These are phyloP conservation scores for Pholiota molesta DNA, from an alignment of 768 basidiomycete species.

Conservation along the genomic window DNA sequence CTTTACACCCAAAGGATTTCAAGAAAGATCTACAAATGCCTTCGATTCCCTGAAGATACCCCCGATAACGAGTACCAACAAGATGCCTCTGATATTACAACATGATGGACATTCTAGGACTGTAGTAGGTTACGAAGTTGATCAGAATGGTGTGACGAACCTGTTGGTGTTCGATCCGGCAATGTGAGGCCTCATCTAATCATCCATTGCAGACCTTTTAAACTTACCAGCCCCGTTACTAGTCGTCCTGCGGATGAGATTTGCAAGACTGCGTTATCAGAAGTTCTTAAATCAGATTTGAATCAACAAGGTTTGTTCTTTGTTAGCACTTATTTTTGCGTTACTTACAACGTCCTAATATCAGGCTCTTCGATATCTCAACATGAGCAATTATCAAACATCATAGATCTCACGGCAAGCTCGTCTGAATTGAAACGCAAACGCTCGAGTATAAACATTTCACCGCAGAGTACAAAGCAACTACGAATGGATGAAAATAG, in stretches of 20 bases:
- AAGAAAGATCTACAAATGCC: slow-evolving; percentile 35
- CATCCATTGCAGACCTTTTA: not conserved
- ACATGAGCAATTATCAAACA: not conserved
- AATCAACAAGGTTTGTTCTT: slow-evolving; percentile 4
- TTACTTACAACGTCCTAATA: not conserved
- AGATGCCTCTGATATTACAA: slow-evolving; percentile 84
- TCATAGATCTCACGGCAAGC: not conserved
- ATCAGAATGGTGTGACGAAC: slow-evolving; percentile 55
- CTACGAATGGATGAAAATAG: slow-evolving; percentile 1
- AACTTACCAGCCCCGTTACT: not conserved
- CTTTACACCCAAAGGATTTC: slow-evolving; percentile 46
- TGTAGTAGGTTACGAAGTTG: slow-evolving; percentile 82
- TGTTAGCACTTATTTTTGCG: not conserved
- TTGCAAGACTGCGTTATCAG: slow-evolving; percentile 26
- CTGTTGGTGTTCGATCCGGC: slow-evolving; percentile 83
- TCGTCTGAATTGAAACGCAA: slow-evolving; percentile 24
- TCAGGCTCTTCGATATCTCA: not conserved
- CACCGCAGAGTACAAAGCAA: slow-evolving; percentile 3
- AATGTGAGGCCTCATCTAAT: slow-evolving; percentile 39
- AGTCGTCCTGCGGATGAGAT: slow-evolving; percentile 17
- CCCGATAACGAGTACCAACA: slow-evolving; percentile 58
- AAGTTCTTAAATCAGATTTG: slow-evolving; percentile 6
- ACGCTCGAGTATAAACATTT: slow-evolving; percentile 12
- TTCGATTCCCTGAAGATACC: slow-evolving; percentile 57
- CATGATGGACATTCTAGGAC: slow-evolving; percentile 86